These are phyloP conservation scores for Quercus agrifolia DNA, from an alignment of 306 rosid genomes.

Conservation along the genomic window DNA sequence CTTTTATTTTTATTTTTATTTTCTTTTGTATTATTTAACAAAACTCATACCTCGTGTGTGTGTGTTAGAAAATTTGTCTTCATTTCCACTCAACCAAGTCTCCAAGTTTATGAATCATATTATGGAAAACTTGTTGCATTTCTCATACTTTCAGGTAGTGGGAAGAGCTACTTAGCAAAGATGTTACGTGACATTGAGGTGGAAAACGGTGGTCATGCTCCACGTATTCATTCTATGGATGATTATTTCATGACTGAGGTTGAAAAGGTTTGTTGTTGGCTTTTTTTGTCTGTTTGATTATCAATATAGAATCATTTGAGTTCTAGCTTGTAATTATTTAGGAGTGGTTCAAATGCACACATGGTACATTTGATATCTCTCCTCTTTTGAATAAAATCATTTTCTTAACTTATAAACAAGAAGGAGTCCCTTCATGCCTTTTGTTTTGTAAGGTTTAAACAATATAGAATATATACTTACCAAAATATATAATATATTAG, in stretches of 20 bases:
- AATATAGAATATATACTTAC: slow-evolving; percentile 1
- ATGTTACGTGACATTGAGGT: slow-evolving; percentile 93
- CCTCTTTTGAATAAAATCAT: too few relatives aligned
- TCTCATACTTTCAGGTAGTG: slow-evolving; percentile 63
- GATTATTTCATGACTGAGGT: slow-evolving; percentile 97
- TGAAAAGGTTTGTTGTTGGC: slow-evolving; percentile 64
- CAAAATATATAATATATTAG: neutral
- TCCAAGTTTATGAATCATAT: slow-evolving; percentile 9
- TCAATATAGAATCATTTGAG: neutral
- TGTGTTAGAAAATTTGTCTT: neutral
- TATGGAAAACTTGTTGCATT: slow-evolving; percentile 11
- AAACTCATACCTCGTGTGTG: neutral
- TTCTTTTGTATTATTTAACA: neutral
- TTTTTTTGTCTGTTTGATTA: slow-evolving; percentile 6
- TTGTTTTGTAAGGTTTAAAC: slow-evolving; percentile 7
- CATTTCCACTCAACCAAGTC: neutral
- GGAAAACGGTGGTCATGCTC: slow-evolving; percentile 85
- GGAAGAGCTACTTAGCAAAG: slow-evolving; percentile 96
- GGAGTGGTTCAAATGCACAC: too few relatives aligned
- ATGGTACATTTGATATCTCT: too few relatives aligned
- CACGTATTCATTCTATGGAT: slow-evolving; percentile 96
- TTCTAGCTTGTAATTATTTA: too few relatives aligned
- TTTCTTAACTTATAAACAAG: too few relatives aligned
- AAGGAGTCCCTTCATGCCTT: neutral
- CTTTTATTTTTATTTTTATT: too few relatives aligned